phyloP scores from a whole-genome alignment of 2,329 filamentous ascomycete species.

The Taxawa tesnikishii region DNA sequence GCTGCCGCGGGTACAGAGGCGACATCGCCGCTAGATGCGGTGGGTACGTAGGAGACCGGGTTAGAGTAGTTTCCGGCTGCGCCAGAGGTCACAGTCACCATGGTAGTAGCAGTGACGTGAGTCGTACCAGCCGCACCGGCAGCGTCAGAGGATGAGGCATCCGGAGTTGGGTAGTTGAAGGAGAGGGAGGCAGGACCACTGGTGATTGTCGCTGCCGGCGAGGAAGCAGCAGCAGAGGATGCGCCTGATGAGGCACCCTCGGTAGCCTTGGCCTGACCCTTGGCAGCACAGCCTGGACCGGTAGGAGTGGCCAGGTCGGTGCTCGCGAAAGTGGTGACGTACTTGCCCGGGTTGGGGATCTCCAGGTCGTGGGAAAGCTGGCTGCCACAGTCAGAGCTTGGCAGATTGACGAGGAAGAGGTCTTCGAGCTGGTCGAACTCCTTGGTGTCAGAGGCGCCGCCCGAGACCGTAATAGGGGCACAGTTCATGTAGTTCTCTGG shows the following conservation, averaged over 20 bases:
- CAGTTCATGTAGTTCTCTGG: conserved; percentile 98
- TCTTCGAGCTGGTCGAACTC: conserved; percentile 27
- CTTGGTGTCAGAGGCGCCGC: conserved; percentile 24
- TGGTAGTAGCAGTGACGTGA: conserved; percentile 1
- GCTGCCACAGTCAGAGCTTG: conserved; percentile 16
- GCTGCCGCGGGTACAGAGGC: conserved; percentile 1
- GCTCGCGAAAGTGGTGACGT: conserved; percentile 4
- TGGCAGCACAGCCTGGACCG: conserved; percentile 10
- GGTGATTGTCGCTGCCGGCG: neutral
- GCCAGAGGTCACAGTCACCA: conserved; percentile 1
- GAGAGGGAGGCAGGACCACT: neutral
- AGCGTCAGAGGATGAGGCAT: conserved; percentile 1
- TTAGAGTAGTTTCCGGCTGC: neutral
- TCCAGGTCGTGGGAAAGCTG: conserved; percentile 5
- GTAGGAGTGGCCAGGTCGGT: conserved; percentile 7
- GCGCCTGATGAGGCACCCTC: neutral
- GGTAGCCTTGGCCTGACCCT: neutral
- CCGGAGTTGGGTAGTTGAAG: neutral
- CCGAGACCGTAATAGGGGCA: conserved; percentile 54
- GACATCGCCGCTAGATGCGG: neutral
- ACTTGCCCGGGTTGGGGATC: conserved; percentile 15
- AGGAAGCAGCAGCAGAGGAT: neutral
- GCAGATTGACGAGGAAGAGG: conserved; percentile 58
- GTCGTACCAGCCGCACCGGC: neutral
- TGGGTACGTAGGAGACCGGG: too few species aligned